Percentiles rank a stretch among this genome's conserved stretches.
Conservation (phyloP, 2,329 filamentous ascomycete genomes). For the Xylariaceae sp. region DNA sequence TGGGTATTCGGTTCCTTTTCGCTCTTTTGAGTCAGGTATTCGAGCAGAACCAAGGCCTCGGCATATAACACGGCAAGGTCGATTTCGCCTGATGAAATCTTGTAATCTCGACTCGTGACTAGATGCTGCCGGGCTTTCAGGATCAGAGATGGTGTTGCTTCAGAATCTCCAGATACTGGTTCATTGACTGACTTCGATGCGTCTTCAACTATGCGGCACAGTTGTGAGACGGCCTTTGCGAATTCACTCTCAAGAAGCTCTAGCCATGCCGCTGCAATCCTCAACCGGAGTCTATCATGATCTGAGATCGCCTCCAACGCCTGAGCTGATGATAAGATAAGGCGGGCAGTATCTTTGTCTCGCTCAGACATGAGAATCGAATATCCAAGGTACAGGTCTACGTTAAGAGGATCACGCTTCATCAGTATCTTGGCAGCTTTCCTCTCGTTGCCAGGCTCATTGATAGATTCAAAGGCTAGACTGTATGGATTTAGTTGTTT, state of each 20-base stretch:
- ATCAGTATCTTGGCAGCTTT: constrained; percentile 70
- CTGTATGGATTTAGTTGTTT: constrained; percentile 61
- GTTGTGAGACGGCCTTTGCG: constrained; percentile 32
- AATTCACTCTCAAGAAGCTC: constrained; percentile 45
- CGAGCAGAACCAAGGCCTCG: constrained; percentile 59
- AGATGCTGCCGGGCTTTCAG: constrained; percentile 53
- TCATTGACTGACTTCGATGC: constrained; percentile 14
- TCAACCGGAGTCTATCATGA: constrained; percentile 39
- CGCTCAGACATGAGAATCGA: constrained; percentile 63
- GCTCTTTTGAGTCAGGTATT: constrained; percentile 53
- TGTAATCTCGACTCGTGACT: constrained; percentile 48
- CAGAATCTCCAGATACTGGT: constrained; percentile 17
- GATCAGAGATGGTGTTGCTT: constrained; percentile 35
- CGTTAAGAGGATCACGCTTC: constrained; percentile 59
- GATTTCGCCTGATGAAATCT: constrained; percentile 45
- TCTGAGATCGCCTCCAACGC: constrained; percentile 22
- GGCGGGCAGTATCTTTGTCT: constrained; percentile 53
- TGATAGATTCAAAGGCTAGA: constrained; percentile 59
- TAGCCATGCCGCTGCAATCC: constrained; percentile 63
- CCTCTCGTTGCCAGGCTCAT: constrained; percentile 51
- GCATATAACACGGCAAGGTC: constrained; percentile 50
- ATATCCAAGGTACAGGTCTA: constrained; percentile 73
- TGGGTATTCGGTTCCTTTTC: constrained; percentile 41
- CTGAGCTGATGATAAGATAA: constrained; percentile 63
- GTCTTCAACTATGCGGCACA: constrained; percentile 39